phyloP scores from a whole-genome alignment of 2,329 filamentous ascomycete species.

The Colletotrichum higginsianum region DNA sequence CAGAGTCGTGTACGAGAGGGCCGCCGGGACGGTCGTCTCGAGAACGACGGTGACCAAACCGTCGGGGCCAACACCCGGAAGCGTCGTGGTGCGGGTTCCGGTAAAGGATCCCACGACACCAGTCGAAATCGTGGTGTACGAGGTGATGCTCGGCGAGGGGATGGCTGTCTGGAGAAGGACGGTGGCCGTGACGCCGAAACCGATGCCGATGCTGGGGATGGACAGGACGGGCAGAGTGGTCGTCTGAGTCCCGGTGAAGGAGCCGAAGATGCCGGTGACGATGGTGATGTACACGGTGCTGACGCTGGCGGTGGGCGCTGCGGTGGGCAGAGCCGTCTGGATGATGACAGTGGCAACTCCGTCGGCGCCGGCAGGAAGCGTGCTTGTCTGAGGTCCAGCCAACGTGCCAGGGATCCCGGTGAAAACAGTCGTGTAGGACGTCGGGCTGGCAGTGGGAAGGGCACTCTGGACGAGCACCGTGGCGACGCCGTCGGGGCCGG shows the following conservation, averaged over 20 bases:
- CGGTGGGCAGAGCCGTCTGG: conserved; percentile 23
- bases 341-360: conserved; percentile 22
- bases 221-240: not conserved
- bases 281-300: conserved; percentile 8
- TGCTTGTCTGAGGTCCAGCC: not conserved
- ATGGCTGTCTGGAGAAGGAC: conserved; percentile 17
- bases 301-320: not conserved
- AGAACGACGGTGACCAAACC: conserved; percentile 7
- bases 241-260: conserved; percentile 7
- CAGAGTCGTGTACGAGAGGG: conserved; percentile 16
- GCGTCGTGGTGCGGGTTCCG: conserved; percentile 5
- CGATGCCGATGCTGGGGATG: not conserved
- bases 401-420: conserved; percentile 25
- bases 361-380: conserved; percentile 17
- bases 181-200: not conserved
- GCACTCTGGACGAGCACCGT: not conserved
- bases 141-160: not conserved
- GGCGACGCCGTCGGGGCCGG: not conserved
- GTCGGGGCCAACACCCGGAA: not conserved
- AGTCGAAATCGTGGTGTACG: conserved; percentile 14
- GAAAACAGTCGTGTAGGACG: not conserved
- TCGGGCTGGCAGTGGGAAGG: not conserved
- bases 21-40: conserved; percentile 7
- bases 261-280: conserved; percentile 17
- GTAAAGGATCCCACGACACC: conserved; percentile 12